Base-by-base conservation (phyloP, 1,284 basidiomycete genomes). In the Calocybe gambosa region DNA sequence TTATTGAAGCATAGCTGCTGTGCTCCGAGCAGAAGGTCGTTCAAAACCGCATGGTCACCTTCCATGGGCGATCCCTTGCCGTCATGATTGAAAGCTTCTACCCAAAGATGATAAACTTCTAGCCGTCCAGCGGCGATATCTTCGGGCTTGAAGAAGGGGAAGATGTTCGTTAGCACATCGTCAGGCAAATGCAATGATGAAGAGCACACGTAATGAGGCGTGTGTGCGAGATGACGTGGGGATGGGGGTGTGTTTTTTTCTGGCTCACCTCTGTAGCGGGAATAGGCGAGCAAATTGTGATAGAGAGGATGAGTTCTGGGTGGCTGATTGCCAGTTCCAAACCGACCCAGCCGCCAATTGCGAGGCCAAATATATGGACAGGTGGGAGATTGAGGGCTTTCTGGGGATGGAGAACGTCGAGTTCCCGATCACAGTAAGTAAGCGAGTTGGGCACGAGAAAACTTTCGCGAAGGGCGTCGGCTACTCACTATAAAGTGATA, bases 271-370 rank as follows among this genome's bases (percentile, higher is more conserved):
- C 68, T 10, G 52, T 56, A 5, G 61, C 53, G 2, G 68, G 57
- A 25, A 67, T 56, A 6, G 67, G 67, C 0, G 68, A 70, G 45
- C 67, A 65, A 2, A 69, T 45, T 2, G 64, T 69, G 13, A 70
- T 54, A 0, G 69, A 69, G 18, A 64, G 55, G 7, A 69, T 59
- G 35, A 56, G 53, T 2, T 64, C 53, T 3, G 69, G 66, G 45
- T 65, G 59, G 6, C 49, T 49, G 4, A 60, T 54, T 3, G 66
- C 63, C 21, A 69, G 43, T 39, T 69, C 64, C 13, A 68, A 49
- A 7, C 62, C 66, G n/a, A 68, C 59, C 35, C 59, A 62, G 29
- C 60, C 57, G 1, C 69, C 68, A 39, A 67, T 63, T 1, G 66
- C 63, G 12, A 70, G 52, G 2, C 66, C 69, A 42, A 69, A 66